Conservation (phyloP, 2,329 filamentous ascomycete species). For the Aciculosporium take region DNA sequence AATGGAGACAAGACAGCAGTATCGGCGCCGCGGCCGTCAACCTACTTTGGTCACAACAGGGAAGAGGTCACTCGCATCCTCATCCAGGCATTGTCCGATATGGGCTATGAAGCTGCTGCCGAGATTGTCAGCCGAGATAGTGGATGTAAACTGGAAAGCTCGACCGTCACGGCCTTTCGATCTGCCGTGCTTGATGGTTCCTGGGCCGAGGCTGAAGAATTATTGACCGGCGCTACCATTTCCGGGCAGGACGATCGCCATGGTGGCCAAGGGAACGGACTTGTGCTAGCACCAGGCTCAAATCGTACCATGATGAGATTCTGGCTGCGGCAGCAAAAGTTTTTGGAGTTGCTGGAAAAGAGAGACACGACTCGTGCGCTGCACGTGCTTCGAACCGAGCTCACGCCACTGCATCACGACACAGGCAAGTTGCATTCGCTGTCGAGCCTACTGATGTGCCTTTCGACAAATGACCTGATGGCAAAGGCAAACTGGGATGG, state of each 20-base stretch:
- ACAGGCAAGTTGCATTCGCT: slow-evolving; percentile 64
- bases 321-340: slow-evolving; percentile 84
- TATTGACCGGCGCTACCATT: slow-evolving; percentile 47
- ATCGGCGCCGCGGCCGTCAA: slow-evolving; percentile 11
- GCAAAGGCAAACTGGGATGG: slow-evolving; percentile 74
- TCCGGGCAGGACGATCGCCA: slow-evolving; percentile 17
- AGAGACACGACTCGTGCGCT: slow-evolving; percentile 61
- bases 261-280: slow-evolving; percentile 33
- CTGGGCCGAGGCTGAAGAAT: slow-evolving; percentile 73
- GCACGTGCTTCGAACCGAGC: slow-evolving; percentile 69
- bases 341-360: slow-evolving; percentile 73
- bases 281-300: slow-evolving; percentile 62
- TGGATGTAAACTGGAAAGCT: slow-evolving; percentile 74
- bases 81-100: slow-evolving; percentile 77
- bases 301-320: slow-evolving; percentile 74
- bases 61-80: slow-evolving; percentile 88
- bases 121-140: slow-evolving; percentile 64
- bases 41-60: slow-evolving; percentile 73
- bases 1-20: slow-evolving; percentile 14
- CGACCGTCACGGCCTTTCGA: slow-evolving; percentile 74
- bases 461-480: slow-evolving; percentile 61
- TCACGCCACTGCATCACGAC: slow-evolving; percentile 76
- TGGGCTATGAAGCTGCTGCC: slow-evolving; percentile 74
- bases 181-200: slow-evolving; percentile 64
- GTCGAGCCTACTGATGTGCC: slow-evolving; percentile 84